phyloP scores from a whole-genome alignment of 75 land plant species.

The Cunninghamia lanceolata region DNA sequence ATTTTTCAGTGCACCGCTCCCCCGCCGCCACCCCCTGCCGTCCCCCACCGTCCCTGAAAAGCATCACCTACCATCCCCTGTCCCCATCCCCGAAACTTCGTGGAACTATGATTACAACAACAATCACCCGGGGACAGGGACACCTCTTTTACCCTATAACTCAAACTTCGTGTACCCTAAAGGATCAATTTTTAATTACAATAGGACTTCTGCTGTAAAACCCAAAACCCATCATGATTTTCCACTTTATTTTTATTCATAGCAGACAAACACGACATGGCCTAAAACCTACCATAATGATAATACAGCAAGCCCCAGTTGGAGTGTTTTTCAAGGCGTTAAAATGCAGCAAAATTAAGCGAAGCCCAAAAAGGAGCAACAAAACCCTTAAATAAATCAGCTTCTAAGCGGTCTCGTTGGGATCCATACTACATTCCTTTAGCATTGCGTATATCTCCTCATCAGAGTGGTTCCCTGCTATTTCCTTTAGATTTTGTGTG shows the following conservation, averaged over 20 bases:
- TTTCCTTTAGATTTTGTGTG: conserved; percentile 46
- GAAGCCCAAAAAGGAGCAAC: not conserved
- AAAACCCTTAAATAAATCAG: too few relatives aligned
- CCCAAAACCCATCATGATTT: not conserved
- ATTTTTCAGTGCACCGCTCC: too few relatives aligned
- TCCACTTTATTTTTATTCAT: not conserved
- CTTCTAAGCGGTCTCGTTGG: too few relatives aligned
- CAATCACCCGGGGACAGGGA: not conserved
- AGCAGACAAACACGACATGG: not conserved
- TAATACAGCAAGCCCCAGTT: not conserved
- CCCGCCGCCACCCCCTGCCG: too few relatives aligned
- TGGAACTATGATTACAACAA: not conserved
- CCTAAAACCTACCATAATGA: not conserved
- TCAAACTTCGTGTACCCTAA: not conserved
- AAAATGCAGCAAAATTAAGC: not conserved
- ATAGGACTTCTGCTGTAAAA: not conserved
- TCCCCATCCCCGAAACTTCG: too few relatives aligned
- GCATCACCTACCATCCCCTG: too few relatives aligned
- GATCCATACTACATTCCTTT: too few relatives aligned
- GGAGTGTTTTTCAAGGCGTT: not conserved
- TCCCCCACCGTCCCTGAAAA: too few relatives aligned
- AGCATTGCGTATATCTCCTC: too few relatives aligned
- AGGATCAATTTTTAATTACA: not conserved
- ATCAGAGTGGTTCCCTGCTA: too few relatives aligned
- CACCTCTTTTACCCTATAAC: not conserved